These are phyloP conservation scores for Eragrostis tef DNA, from an alignment of 202 grass and related monocot genomes.

Conservation along the genomic window DNA sequence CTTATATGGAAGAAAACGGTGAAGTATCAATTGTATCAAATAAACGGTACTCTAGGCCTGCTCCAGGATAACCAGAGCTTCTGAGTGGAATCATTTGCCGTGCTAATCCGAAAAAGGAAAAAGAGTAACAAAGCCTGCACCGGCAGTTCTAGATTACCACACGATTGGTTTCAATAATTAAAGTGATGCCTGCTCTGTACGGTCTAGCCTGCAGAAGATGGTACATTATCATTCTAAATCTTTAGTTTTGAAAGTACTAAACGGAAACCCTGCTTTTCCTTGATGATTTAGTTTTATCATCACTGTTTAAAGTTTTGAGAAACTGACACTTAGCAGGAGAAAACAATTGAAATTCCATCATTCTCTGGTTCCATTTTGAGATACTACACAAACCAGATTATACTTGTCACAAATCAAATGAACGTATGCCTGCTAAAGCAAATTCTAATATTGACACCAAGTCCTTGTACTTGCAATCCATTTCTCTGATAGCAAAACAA, in stretches of 20 bases:
- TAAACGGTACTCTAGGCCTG: neutral
- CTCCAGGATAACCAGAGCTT: too few species aligned
- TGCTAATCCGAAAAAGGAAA: too few species aligned
- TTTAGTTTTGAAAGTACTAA: neutral
- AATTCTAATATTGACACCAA: neutral
- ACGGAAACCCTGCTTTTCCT: neutral
- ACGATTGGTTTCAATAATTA: conserved; percentile 14
- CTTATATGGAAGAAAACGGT: neutral
- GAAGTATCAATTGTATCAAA: neutral
- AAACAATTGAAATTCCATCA: neutral
- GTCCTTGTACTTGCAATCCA: neutral
- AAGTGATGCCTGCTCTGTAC: conserved; percentile 17
- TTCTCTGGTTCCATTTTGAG: neutral
- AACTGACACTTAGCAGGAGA: conserved; percentile 11
- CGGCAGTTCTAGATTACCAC: conserved; percentile 3
- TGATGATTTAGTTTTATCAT: neutral
- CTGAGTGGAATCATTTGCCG: too few species aligned
- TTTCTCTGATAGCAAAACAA: conserved; percentile 19
- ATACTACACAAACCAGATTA: conserved; percentile 9
- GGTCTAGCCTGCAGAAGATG: neutral
- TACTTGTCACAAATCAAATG: neutral
- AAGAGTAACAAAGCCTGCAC: too few species aligned
- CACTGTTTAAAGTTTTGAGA: neutral
- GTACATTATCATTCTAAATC: neutral
- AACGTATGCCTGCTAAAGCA: neutral